Evolutionary conservation across 208 protist genomes (phyloP).

Genomic region (Leishmania guyanensis): DNA sequence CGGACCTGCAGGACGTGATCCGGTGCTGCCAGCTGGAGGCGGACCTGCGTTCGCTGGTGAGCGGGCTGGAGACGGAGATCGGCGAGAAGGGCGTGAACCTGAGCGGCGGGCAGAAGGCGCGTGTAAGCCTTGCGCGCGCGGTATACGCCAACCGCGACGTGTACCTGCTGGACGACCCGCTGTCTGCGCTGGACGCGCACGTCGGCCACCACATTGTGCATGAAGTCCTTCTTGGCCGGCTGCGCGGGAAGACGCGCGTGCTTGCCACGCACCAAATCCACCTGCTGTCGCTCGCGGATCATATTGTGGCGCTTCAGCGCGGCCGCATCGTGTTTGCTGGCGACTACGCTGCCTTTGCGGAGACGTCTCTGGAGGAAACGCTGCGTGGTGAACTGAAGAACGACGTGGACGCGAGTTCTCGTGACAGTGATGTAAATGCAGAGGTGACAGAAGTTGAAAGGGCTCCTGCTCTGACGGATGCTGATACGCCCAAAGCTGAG

Average conservation of each 20-base stretch:
- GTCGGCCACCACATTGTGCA: slow-evolving; percentile 36
- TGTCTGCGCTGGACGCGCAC: slow-evolving; percentile 92
- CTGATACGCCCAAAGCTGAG: background rate
- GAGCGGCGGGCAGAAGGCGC: slow-evolving; percentile 89
- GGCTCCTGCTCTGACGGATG: background rate
- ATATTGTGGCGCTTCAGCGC: slow-evolving; percentile 82
- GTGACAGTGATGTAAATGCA: background rate
- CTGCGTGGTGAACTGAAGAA: background rate
- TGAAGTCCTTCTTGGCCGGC: slow-evolving; percentile 40
- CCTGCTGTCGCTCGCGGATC: slow-evolving; percentile 73
- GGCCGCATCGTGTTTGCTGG: slow-evolving; percentile 60
- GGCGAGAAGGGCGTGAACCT: slow-evolving; percentile 90
- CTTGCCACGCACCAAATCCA: slow-evolving; percentile 96
- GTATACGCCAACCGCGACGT: slow-evolving; percentile 86
- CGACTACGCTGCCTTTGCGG: slow-evolving; percentile 36
- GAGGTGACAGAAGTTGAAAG: background rate
- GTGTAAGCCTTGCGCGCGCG: slow-evolving; percentile 85
- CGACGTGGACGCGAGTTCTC: background rate
- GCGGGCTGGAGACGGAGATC: slow-evolving; percentile 89
- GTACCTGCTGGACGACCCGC: slow-evolving; percentile 93
- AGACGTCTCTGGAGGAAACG: slow-evolving; percentile 26
- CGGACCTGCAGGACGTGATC: slow-evolving; percentile 49
- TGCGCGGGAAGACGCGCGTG: slow-evolving; percentile 85
- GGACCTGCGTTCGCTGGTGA: slow-evolving; percentile 83
- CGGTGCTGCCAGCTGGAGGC: slow-evolving; percentile 68